These are phyloP conservation scores for Plicaturopsis crispa DNA, from an alignment of 768 basidiomycete genomes.

Conservation along the genomic window DNA sequence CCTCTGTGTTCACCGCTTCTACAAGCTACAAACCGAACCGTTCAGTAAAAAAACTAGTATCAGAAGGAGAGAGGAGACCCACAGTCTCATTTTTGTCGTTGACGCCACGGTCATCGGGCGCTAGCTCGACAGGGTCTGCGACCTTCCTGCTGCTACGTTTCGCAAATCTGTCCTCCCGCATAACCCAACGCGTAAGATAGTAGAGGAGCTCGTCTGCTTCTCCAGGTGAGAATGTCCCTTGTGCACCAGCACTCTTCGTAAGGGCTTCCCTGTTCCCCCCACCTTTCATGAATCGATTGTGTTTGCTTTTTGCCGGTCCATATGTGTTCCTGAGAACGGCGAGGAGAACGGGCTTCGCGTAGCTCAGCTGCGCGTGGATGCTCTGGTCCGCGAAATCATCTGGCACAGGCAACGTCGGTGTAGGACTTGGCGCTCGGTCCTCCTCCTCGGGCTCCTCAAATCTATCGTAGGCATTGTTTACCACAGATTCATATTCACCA, in stretches of 20 bases:
- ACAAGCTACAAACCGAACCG: too few relatives aligned
- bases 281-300: conserved; percentile 52
- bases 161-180: conserved; percentile 8
- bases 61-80: too few relatives aligned
- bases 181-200: conserved; percentile 20
- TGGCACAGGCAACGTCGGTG: conserved; percentile 35
- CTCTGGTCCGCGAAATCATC: conserved; percentile 39
- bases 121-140: too few relatives aligned
- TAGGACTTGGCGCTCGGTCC: conserved; percentile 29
- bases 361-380: conserved; percentile 54
- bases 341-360: conserved; percentile 53
- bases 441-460: conserved; percentile 21
- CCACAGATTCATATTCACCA: conserved; percentile 45
- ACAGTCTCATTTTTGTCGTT: too few relatives aligned
- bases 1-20: too few relatives aligned
- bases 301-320: conserved; percentile 39
- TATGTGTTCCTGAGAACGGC: conserved; percentile 54
- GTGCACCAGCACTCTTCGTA: conserved; percentile 23
- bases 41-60: too few relatives aligned
- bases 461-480: conserved; percentile 29
- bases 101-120: too few relatives aligned
- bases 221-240: conserved; percentile 27
- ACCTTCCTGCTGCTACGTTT: too few relatives aligned
- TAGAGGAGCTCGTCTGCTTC: conserved; percentile 31
- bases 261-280: conserved; percentile 38